Conservation (phyloP, 495 filamentous ascomycete species). For the Annulohypoxylon nitens region DNA sequence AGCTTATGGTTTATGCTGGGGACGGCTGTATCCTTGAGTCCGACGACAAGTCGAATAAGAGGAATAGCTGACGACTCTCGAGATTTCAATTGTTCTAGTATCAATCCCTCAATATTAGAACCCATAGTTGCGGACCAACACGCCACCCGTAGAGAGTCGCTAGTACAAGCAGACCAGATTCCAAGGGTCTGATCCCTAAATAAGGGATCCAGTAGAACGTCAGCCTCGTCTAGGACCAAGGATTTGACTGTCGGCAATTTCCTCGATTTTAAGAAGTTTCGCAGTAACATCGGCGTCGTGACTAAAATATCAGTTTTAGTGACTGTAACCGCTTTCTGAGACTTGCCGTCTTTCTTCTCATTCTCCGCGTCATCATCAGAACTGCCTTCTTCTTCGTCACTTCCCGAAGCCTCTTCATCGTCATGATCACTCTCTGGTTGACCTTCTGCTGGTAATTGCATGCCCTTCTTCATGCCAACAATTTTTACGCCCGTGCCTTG, state of each 20-base stretch:
- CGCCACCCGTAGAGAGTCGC: constrained; percentile 74
- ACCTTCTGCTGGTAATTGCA: constrained; percentile 71
- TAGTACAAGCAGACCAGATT: constrained; percentile 83
- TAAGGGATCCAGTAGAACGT: constrained; percentile 90
- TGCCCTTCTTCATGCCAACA: constrained; percentile 85
- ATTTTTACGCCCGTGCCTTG: constrained; percentile 83
- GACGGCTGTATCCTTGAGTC: constrained; percentile 93
- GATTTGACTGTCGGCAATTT: constrained; percentile 73
- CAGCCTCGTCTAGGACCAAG: constrained; percentile 92
- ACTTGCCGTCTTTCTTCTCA: constrained; percentile 53
- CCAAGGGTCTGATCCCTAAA: constrained; percentile 91
- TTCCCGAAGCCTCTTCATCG: constrained; percentile 49
- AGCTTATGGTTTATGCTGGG: constrained; percentile 91
- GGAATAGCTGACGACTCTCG: constrained; percentile 66
- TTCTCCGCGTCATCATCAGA: constrained; percentile 57
- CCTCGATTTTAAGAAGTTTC: constrained; percentile 75
- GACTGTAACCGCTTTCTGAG: constrained; percentile 56
- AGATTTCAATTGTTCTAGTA: constrained; percentile 63
- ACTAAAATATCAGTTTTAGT: constrained; percentile 87
- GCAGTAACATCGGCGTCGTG: constrained; percentile 83
- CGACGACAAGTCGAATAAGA: constrained; percentile 87
- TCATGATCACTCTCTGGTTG: constrained; percentile 50
- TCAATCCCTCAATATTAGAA: constrained; percentile 86
- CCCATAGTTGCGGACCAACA: constrained; percentile 98
- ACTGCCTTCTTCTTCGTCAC: constrained; percentile 59